Conservation (phyloP, 805 yeast species). For the Suhomyces vadensis region DNA sequence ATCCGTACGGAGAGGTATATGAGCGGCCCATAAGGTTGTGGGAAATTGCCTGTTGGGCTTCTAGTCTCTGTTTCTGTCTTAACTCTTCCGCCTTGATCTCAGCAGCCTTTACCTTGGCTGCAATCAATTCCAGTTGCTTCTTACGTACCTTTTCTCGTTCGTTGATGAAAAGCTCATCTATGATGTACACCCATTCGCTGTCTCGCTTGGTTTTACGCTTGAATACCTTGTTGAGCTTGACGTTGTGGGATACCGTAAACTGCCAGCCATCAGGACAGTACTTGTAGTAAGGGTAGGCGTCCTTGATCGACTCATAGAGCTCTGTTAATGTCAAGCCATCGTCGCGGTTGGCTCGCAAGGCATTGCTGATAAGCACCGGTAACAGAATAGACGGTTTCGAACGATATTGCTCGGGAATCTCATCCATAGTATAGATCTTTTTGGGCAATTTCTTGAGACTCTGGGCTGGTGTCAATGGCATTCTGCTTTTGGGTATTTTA, state of each 20-base stretch:
- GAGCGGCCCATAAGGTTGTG: slow-evolving; percentile 27
- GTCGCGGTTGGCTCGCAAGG: slow-evolving; percentile 65
- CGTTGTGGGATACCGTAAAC: slow-evolving; percentile 85
- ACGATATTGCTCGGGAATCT: slow-evolving; percentile 85
- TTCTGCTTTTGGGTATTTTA: slow-evolving; percentile 31
- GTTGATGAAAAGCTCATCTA: slow-evolving; percentile 80
- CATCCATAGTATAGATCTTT: slow-evolving; percentile 72
- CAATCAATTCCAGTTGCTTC: slow-evolving; percentile 60
- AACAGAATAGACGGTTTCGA: slow-evolving; percentile 82
- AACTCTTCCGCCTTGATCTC: slow-evolving; percentile 54
- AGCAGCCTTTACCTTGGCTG: slow-evolving; percentile 58
- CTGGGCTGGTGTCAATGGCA: slow-evolving; percentile 17
- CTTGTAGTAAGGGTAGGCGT: slow-evolving; percentile 84
- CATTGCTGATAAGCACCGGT: slow-evolving; percentile 77
- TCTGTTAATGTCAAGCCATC: slow-evolving; percentile 68
- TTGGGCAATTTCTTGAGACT: slow-evolving; percentile 54
- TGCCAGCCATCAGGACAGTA: slow-evolving; percentile 99
- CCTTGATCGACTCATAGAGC: slow-evolving; percentile 83
- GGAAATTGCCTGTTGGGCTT: slow-evolving; percentile 27
- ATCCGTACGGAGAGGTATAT: slow-evolving; percentile 26
- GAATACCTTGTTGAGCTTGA: slow-evolving; percentile 84
- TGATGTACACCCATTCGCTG: slow-evolving; percentile 94
- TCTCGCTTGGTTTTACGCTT: slow-evolving; percentile 71
- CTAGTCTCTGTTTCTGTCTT: slow-evolving; percentile 42
- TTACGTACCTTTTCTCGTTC: slow-evolving; percentile 75